Percentiles rank a stretch among this genome's conserved stretches.
phyloP scores from a whole-genome alignment of 2,329 filamentous ascomycete genomes.

The Trichoderma semiorbis region DNA sequence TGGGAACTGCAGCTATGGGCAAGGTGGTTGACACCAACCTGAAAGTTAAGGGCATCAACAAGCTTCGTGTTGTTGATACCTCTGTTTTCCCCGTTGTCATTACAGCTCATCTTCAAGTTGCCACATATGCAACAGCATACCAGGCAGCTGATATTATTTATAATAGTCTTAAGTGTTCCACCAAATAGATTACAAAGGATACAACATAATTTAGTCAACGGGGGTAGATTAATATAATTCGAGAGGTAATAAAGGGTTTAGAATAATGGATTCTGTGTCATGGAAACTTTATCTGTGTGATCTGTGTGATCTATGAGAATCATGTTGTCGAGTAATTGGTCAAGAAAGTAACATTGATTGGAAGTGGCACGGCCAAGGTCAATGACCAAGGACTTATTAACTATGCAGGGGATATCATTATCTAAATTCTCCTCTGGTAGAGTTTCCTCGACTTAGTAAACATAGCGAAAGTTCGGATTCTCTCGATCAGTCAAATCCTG shows the following conservation, averaged over 20 bases:
- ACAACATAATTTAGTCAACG: neutral
- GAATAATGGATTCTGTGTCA: neutral
- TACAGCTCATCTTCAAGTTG: conserved; percentile 42
- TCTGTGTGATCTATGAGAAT: no score
- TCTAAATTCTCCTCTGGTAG: neutral
- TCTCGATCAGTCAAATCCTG: neutral
- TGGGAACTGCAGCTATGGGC: conserved; percentile 33
- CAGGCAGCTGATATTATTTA: conserved; percentile 56
- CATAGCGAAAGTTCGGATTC: neutral
- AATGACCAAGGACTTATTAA: neutral
- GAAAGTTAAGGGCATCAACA: conserved; percentile 36
- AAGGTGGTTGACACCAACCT: conserved; percentile 44
- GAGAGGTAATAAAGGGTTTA: neutral
- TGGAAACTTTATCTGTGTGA: neutral
- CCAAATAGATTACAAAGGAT: neutral
- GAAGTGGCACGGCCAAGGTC: neutral
- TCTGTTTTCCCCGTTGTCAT: conserved; percentile 35
- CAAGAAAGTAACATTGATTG: neutral
- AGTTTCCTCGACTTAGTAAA: neutral
- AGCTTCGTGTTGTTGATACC: conserved; percentile 39
- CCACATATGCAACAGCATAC: conserved; percentile 55
- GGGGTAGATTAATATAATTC: neutral
- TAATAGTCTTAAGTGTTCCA: neutral
- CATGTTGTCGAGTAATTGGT: neutral
- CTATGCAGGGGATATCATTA: neutral